These are phyloP conservation scores for Epichloe amarillans DNA, from an alignment of 2,329 filamentous ascomycete species.

Conservation along the genomic window DNA sequence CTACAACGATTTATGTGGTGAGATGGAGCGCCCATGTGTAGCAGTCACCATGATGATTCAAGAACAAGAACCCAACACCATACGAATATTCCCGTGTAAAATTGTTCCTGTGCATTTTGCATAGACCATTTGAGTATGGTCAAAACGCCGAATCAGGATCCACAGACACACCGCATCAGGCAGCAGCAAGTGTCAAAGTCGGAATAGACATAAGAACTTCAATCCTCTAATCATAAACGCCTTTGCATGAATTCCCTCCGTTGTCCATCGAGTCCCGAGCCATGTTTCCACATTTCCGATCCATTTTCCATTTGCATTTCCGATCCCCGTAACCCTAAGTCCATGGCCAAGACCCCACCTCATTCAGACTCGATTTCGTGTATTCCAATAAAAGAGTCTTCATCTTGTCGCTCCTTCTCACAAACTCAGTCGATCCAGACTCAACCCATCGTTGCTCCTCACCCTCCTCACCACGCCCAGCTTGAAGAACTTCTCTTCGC, in stretches of 20 bases:
- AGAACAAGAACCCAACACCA: not conserved
- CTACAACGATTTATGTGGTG: conserved; percentile 78
- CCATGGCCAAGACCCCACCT: too few relatives aligned
- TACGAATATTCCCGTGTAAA: not conserved
- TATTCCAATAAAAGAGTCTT: not conserved
- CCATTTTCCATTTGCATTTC: not conserved
- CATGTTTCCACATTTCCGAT: conserved; percentile 1
- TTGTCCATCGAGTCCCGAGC: not conserved
- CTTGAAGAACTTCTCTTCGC: conserved; percentile 75
- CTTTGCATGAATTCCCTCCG: not conserved
- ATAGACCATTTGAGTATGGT: not conserved
- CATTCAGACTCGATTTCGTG: not conserved
- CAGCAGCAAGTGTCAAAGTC: not conserved
- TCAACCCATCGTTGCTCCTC: conserved; percentile 60
- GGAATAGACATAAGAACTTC: not conserved
- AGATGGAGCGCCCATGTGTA: not conserved
- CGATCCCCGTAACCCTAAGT: not conserved
- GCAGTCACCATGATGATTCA: not conserved
- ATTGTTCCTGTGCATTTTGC: not conserved
- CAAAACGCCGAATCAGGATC: not conserved
- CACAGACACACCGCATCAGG: not conserved
- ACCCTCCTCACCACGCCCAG: conserved; percentile 62
- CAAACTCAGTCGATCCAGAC: conserved; percentile 61
- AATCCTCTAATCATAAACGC: conserved; percentile 2
- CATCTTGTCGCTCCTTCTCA: conserved; percentile 25